These are phyloP conservation scores for Byssoonygena ceratinophila DNA, from an alignment of 2,329 filamentous ascomycete species.

Conservation along the genomic window DNA sequence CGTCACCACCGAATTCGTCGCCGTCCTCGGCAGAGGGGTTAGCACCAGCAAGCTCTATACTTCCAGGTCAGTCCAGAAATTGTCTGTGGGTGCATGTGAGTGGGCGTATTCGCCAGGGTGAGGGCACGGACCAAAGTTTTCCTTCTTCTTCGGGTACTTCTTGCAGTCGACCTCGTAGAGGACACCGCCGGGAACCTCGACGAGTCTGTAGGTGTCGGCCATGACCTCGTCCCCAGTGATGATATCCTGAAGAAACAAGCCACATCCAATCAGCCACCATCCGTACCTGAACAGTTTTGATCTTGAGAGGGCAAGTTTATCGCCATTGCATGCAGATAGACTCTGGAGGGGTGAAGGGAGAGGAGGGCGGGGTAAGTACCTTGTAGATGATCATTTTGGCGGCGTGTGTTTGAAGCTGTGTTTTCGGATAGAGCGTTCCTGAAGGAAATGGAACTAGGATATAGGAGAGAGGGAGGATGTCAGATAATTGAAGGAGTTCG, in stretches of 20 bases:
- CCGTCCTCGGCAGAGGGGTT: slow-evolving; percentile 88
- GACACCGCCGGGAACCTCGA: slow-evolving; percentile 59
- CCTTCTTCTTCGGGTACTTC: slow-evolving; percentile 71
- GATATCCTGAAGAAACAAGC: slow-evolving; percentile 54
- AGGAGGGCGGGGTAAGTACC: slow-evolving; percentile 35
- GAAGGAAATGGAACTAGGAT: background rate
- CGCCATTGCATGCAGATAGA: too few relatives aligned
- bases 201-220: slow-evolving; percentile 85
- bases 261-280: slow-evolving; percentile 13
- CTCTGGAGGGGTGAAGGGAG: slow-evolving; percentile 6
- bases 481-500: too few relatives aligned
- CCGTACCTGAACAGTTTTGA: too few relatives aligned
- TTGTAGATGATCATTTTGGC: slow-evolving; percentile 65
- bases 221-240: slow-evolving; percentile 88
- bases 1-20: slow-evolving; percentile 59
- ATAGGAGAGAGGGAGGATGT: background rate
- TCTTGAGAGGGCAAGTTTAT: too few relatives aligned
- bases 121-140: slow-evolving; percentile 54
- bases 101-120: too few relatives aligned
- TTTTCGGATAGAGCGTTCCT: background rate
- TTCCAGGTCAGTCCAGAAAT: background rate
- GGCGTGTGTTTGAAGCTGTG: background rate
- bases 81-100: background rate
- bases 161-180: slow-evolving; percentile 86
- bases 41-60: slow-evolving; percentile 53